Percentiles rank a stretch among this genome's conserved stretches.
phyloP scores from a whole-genome alignment of 2,329 filamentous ascomycete genomes.

The Paracamarosporium sp. region DNA sequence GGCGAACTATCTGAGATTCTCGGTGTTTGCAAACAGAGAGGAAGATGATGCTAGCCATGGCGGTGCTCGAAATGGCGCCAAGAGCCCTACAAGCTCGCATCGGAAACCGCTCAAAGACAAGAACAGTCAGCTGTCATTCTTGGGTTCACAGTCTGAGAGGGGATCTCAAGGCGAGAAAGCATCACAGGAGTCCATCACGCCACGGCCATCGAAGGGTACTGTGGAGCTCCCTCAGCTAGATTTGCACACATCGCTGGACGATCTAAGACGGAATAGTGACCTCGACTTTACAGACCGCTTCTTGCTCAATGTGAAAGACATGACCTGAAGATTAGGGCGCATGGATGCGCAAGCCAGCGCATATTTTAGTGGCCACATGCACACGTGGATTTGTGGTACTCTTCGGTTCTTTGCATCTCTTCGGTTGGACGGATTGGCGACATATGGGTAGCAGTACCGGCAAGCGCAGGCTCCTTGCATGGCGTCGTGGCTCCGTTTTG shows the following conservation, averaged over 20 bases:
- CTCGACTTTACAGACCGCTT: constrained; percentile 37
- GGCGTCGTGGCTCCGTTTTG: constrained; percentile 19
- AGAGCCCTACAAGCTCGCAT: constrained; percentile 30
- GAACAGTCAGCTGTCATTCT: constrained; percentile 23
- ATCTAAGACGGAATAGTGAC: constrained; percentile 26
- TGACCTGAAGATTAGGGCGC: constrained; percentile 7
- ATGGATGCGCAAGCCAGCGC: neutral
- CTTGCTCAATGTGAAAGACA: constrained; percentile 27
- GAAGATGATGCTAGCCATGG: constrained; percentile 5
- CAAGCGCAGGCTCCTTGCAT: constrained; percentile 8
- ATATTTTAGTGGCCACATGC: neutral
- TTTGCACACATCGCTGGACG: constrained; percentile 29
- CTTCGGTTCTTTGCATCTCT: neutral
- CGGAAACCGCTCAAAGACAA: constrained; percentile 37
- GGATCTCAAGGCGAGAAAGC: constrained; percentile 33
- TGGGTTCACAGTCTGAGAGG: constrained; percentile 27
- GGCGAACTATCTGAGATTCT: constrained; percentile 30
- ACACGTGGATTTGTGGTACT: neutral
- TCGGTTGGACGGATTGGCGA: neutral
- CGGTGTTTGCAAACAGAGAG: constrained; percentile 22
- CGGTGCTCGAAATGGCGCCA: constrained; percentile 13
- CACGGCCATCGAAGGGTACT: constrained; percentile 13
- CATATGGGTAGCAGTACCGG: neutral
- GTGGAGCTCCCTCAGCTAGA: constrained; percentile 28
- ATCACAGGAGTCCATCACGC: constrained; percentile 23